phyloP scores from a whole-genome alignment of 805 yeast species.

The Blastobotrys attinorum region DNA sequence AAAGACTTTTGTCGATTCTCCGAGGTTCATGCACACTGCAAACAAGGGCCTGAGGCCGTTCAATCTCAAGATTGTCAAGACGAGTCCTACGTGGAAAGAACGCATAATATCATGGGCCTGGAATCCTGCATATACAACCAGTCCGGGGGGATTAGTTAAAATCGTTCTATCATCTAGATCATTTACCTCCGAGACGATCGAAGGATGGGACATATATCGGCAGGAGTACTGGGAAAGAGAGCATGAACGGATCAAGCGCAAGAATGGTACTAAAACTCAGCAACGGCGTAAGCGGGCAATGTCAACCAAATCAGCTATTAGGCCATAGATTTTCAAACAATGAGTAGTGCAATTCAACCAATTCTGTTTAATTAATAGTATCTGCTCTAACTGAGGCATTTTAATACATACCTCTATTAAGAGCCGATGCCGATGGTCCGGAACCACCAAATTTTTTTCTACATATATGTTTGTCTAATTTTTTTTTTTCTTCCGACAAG shows the following conservation, averaged over 20 bases:
- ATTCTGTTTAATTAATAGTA: no score
- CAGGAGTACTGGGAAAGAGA: conserved; percentile 91
- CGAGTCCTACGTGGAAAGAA: conserved; percentile 23
- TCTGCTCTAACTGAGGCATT: no score
- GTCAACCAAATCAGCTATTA: no score
- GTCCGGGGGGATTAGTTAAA: conserved; percentile 68
- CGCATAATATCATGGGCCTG: conserved; percentile 18
- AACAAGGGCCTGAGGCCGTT: conserved; percentile 84
- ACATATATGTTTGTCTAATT: no score
- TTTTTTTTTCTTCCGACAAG: no score
- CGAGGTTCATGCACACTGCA: conserved; percentile 70
- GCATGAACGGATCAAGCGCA: conserved; percentile 29
- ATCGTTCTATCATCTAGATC: conserved; percentile 72
- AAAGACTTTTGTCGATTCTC: conserved; percentile 74
- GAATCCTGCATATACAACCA: conserved; percentile 21
- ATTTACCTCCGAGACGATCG: conserved; percentile 75
- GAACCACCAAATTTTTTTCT: no score
- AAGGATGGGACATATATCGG: conserved; percentile 91
- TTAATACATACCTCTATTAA: no score
- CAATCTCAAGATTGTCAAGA: conserved; percentile 59
- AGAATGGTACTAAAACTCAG: not conserved
- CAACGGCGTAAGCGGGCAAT: not conserved
- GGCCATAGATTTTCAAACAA: no score
- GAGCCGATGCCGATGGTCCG: no score
- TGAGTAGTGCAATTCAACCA: no score